phyloP scores from a whole-genome alignment of 2,329 filamentous ascomycete species.

The Pestalotiopsis sp. region DNA sequence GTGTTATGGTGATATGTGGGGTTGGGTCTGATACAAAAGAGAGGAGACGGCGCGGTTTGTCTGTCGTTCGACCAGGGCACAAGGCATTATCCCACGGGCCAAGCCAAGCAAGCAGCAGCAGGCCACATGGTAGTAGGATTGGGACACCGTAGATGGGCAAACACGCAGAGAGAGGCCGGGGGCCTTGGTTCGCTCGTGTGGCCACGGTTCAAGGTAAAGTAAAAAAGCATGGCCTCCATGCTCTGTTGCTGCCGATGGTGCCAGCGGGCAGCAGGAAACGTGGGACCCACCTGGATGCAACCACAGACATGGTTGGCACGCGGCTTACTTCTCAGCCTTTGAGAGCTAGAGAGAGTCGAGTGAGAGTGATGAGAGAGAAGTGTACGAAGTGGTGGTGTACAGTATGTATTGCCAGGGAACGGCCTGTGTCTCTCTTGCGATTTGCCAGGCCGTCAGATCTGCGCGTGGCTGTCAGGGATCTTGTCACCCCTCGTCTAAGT shows the following conservation, averaged over 20 bases:
- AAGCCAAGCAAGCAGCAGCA: background rate
- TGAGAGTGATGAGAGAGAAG: too few relatives aligned
- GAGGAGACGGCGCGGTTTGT: background rate
- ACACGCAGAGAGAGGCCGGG: background rate
- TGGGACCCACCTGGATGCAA: constrained; percentile 10
- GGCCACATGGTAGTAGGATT: background rate
- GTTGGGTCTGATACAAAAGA: background rate
- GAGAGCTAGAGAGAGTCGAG: background rate
- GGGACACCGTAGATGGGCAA: background rate
- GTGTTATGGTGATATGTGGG: background rate
- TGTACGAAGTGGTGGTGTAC: background rate
- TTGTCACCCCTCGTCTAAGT: constrained; percentile 27
- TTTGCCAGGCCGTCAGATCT: constrained; percentile 29
- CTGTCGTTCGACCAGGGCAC: background rate
- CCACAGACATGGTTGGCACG: constrained; percentile 5
- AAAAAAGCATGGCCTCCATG: constrained; percentile 5
- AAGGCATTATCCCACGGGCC: background rate
- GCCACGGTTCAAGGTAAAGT: background rate
- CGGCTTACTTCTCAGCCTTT: background rate
- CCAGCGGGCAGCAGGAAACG: background rate
- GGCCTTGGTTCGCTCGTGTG: background rate
- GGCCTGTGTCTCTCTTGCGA: background rate
- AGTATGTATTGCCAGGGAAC: background rate
- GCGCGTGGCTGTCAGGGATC: constrained; percentile 43
- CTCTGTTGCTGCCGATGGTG: constrained; percentile 12